A percentile compares a stretch with the other conserved stretches of the same genome.
Evolutionary conservation across 306 rosid species (phyloP).

Genomic region (Trifolium pratense): DNA sequence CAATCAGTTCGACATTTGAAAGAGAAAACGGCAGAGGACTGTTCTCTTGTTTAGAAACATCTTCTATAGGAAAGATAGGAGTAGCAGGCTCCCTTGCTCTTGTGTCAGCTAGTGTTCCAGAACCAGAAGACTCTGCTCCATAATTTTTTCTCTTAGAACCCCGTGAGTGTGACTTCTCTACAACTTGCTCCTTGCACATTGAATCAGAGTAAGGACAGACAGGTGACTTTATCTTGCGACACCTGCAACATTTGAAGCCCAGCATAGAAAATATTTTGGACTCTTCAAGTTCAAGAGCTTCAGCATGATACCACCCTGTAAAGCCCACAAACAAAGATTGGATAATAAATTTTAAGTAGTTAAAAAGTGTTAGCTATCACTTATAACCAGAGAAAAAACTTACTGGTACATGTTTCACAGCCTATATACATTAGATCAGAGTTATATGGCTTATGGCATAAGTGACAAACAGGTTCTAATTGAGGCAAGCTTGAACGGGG

Average conservation of each 20-base stretch:
- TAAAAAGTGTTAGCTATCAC: background rate
- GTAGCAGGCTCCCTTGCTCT: slow-evolving; percentile 55
- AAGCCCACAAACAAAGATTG: slow-evolving; percentile 27
- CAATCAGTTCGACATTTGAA: slow-evolving; percentile 60
- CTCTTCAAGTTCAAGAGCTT: slow-evolving; percentile 78
- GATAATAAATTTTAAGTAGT: slow-evolving; percentile 3
- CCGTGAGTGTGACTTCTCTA: slow-evolving; percentile 39
- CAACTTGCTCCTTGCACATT: slow-evolving; percentile 47
- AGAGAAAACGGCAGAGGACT: slow-evolving; percentile 69
- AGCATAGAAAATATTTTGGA: slow-evolving; percentile 63
- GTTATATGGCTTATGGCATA: slow-evolving; percentile 62
- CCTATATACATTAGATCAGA: slow-evolving; percentile 71
- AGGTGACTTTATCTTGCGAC: slow-evolving; percentile 82
- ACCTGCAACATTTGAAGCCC: slow-evolving; percentile 83
- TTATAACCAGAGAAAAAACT: slow-evolving; percentile 41
- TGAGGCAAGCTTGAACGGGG: slow-evolving; percentile 44
- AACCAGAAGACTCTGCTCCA: slow-evolving; percentile 50
- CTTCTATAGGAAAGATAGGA: slow-evolving; percentile 54
- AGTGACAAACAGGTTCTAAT: slow-evolving; percentile 60
- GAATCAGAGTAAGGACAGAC: slow-evolving; percentile 63
- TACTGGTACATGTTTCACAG: slow-evolving; percentile 73
- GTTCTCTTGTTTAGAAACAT: slow-evolving; percentile 52
- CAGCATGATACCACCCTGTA: slow-evolving; percentile 86
- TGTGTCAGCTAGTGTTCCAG: slow-evolving; percentile 45
- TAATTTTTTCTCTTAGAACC: slow-evolving; percentile 51